phyloP scores from a whole-genome alignment of 2,329 filamentous ascomycete species.

The Neocatenulostroma microsporum region DNA sequence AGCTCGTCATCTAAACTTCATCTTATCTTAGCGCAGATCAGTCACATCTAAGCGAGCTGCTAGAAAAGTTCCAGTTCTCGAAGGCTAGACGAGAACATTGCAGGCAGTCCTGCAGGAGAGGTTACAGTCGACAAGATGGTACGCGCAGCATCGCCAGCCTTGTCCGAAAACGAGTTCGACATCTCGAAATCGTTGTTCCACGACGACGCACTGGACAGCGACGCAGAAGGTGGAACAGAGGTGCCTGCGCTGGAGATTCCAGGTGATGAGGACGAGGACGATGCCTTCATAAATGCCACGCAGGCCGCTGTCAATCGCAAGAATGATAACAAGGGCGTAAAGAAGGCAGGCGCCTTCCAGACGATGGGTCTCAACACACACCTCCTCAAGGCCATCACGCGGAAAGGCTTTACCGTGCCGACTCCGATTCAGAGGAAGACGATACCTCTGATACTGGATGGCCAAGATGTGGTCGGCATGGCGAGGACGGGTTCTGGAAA shows the following conservation, averaged over 20 bases:
- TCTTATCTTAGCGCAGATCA: too few species aligned
- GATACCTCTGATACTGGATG: slow-evolving; percentile 81
- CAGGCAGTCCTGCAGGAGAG: too few species aligned
- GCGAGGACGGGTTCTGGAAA: slow-evolving; percentile 97
- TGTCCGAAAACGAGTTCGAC: slow-evolving; percentile 85
- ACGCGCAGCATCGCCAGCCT: slow-evolving; percentile 66
- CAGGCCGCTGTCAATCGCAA: slow-evolving; percentile 87
- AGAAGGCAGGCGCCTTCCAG: slow-evolving; percentile 96
- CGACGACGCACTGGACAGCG: slow-evolving; percentile 57
- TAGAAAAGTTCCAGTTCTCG: too few species aligned
- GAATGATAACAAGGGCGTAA: slow-evolving; percentile 69
- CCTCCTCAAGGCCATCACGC: slow-evolving; percentile 79
- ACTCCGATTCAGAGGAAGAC: slow-evolving; percentile 97
- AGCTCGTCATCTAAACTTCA: too few species aligned
- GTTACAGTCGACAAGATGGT: too few species aligned
- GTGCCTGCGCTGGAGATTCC: slow-evolving; percentile 19
- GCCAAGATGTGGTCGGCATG: slow-evolving; percentile 98
- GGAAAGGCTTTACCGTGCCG: slow-evolving; percentile 92
- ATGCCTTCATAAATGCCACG: slow-evolving; percentile 80
- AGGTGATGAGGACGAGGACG: slow-evolving; percentile 52
- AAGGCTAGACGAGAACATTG: too few species aligned
- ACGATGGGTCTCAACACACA: slow-evolving; percentile 81
- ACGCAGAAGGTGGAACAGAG: slow-evolving; percentile 26
- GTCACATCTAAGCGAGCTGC: too few species aligned
- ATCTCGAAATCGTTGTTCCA: slow-evolving; percentile 63